Base-by-base conservation (phyloP, 2,329 filamentous ascomycete genomes). In the Colletotrichum camelliae region DNA sequence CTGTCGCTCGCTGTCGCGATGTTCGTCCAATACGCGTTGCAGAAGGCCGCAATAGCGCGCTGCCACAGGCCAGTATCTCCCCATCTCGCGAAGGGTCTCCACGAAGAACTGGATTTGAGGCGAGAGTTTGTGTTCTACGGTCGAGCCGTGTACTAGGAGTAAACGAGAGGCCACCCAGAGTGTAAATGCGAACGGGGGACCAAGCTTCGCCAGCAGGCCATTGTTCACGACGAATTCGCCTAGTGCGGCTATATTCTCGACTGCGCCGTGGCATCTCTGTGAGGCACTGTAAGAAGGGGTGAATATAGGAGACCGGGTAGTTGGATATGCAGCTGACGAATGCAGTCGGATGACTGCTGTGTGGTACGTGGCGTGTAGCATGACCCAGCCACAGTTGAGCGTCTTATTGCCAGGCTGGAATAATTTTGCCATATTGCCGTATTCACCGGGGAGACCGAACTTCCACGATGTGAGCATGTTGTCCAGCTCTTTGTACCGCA, bases 311-410 rank as follows among this genome's bases (percentile, higher is more conserved):
- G 95, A 98, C 37, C 95, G 91, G 5, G 95, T 97, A 6, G 95
- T 97, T 5, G 96, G 96, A 83, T 98, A 98, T 3, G 96, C 96
- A 7, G 96, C 95, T 2, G 95, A 98, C 0, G 96, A 98, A 85
- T 98, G 96, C 29, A 98, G 89, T 43, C 96, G 93, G 79, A 98
- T 98, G 10, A 98, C 93, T 61, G 96, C 94, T 1, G 95, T 97
- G 83, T 97, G 95, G 81, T 96, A 98, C 1, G 95, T 96, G 6
- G 95, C 94, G 82, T 98, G 96, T 35, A 98, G 88, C 93, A 98
- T 98, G 67, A 98, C 92, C 94, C 96, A 96, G 68, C 93, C 94
- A 82, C 94, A 95, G 81, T 94, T 95, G 64, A 96, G 87, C 57
- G 90, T 90, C 82, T 94, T 95, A 80, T 90, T 90, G 7, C 91